A percentile compares a stretch with the other conserved stretches of the same genome.
Conservation (phyloP, 2,329 filamentous ascomycete genomes). For the Sordariomycetes sp. region DNA sequence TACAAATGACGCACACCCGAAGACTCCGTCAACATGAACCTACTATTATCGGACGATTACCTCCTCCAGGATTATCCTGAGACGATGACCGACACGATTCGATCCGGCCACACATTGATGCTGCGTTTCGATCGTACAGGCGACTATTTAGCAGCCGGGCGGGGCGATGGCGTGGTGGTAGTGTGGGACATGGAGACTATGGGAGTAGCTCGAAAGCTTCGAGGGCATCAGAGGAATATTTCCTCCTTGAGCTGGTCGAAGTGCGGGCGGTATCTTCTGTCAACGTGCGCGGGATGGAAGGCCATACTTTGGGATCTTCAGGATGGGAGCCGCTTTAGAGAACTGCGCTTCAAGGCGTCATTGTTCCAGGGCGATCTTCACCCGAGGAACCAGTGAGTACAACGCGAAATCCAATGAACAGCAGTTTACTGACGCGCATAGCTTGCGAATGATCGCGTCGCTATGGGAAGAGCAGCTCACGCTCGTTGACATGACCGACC, state of each 20-base stretch:
- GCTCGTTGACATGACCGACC: constrained; percentile 69
- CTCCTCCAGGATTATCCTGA: constrained; percentile 79
- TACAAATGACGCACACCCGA: neutral
- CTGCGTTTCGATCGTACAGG: constrained; percentile 88
- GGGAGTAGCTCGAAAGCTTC: constrained; percentile 87
- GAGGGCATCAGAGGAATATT: constrained; percentile 87
- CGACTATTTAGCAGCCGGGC: constrained; percentile 88
- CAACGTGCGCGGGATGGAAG: constrained; percentile 93
- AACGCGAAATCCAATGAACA: neutral
- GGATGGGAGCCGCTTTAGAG: constrained; percentile 61
- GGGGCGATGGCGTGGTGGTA: constrained; percentile 88
- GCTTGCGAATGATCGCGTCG: constrained; percentile 78
- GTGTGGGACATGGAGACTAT: constrained; percentile 98
- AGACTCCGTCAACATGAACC: constrained; percentile 38
- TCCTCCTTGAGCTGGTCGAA: constrained; percentile 93
- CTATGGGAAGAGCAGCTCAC: constrained; percentile 90
- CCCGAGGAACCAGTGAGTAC: constrained; percentile 69
- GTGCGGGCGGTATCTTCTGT: constrained; percentile 83
- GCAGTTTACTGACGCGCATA: constrained; percentile 24
- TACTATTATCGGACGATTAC: constrained; percentile 53
- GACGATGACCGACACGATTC: constrained; percentile 77
- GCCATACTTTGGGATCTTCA: constrained; percentile 89
- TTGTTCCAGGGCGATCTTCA: constrained; percentile 96
- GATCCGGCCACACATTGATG: constrained; percentile 57
- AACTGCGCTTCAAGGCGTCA: constrained; percentile 83